phyloP scores from a whole-genome alignment of 1,284 basidiomycete species.

The Exsudoporus floridanus region DNA sequence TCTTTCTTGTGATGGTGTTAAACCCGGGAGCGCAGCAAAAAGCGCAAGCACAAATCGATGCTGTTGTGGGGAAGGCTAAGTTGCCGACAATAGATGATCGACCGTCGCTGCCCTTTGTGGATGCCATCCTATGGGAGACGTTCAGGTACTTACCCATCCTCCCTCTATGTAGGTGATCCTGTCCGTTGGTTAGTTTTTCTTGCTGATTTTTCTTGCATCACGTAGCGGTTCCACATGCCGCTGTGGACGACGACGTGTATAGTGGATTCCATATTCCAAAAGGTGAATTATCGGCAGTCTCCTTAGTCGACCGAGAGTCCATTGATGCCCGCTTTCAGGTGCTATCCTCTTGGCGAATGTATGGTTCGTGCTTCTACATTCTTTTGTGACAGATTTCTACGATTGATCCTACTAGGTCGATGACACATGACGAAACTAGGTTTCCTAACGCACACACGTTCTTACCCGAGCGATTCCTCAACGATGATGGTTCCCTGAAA shows the following conservation, averaged over 20 bases:
- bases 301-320: too few relatives aligned
- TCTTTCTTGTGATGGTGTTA: slow-evolving; percentile 22
- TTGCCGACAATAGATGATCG: slow-evolving; percentile 16
- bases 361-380: slow-evolving; percentile 4
- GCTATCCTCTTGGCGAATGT: slow-evolving; percentile 6
- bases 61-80: slow-evolving; percentile 10
- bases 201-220: not conserved
- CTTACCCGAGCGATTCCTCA: slow-evolving; percentile 10
- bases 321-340: too few relatives aligned
- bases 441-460: slow-evolving; percentile 11
- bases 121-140: slow-evolving; percentile 15
- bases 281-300: too few relatives aligned
- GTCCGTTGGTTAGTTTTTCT: too few relatives aligned
- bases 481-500: slow-evolving; percentile 6
- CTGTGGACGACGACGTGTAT: too few relatives aligned
- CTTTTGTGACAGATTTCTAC: not conserved
- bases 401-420: slow-evolving; percentile 2
- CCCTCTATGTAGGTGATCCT: slow-evolving; percentile 5
- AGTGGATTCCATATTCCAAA: too few relatives aligned
- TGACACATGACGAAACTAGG: slow-evolving; percentile 7
- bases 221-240: too few relatives aligned
- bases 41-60: slow-evolving; percentile 18
- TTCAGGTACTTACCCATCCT: not conserved
- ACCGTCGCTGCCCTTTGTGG: slow-evolving; percentile 17
- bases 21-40: slow-evolving; percentile 10